These are phyloP conservation scores for Yarrowia alimentaria DNA, from an alignment of 805 yeast genomes.

Conservation along the genomic window DNA sequence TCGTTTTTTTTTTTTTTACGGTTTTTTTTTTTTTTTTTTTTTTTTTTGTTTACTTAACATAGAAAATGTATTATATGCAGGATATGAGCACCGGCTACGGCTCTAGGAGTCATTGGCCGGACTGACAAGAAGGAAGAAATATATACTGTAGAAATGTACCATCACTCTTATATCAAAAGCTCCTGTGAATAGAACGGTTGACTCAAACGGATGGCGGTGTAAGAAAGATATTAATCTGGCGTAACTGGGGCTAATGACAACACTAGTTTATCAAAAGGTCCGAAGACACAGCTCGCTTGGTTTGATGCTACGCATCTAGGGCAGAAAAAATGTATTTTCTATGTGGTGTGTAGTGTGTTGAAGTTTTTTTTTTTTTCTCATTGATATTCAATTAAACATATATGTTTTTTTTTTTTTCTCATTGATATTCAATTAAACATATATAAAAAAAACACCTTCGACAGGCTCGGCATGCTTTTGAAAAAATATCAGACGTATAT, in stretches of 20 bases:
- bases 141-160: slow-evolving; percentile 6
- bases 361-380: background rate
- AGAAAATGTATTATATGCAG: too few relatives aligned
- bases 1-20: too few relatives aligned
- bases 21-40: background rate
- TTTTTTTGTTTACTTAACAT: background rate
- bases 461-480: too few relatives aligned
- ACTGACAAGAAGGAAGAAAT: too few relatives aligned
- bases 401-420: too few relatives aligned
- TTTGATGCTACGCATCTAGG: slow-evolving; percentile 4
- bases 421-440: too few relatives aligned
- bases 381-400: too few relatives aligned
- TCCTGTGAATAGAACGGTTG: slow-evolving; percentile 21
- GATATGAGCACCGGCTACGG: too few relatives aligned
- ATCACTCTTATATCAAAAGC: slow-evolving; percentile 26
- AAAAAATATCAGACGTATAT: too few relatives aligned
- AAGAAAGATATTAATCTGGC: slow-evolving; percentile 26
- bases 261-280: too few relatives aligned
- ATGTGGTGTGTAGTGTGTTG: background rate
- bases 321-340: background rate
- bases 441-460: too few relatives aligned
- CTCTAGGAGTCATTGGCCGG: too few relatives aligned
- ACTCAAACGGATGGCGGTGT: slow-evolving; percentile 28
- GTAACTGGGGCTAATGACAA: slow-evolving; percentile 25
- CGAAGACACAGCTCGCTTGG: slow-evolving; percentile 22